Base-by-base conservation (phyloP, 1,284 basidiomycete genomes). In the Cutaneotrichosporon cyanovorans region DNA sequence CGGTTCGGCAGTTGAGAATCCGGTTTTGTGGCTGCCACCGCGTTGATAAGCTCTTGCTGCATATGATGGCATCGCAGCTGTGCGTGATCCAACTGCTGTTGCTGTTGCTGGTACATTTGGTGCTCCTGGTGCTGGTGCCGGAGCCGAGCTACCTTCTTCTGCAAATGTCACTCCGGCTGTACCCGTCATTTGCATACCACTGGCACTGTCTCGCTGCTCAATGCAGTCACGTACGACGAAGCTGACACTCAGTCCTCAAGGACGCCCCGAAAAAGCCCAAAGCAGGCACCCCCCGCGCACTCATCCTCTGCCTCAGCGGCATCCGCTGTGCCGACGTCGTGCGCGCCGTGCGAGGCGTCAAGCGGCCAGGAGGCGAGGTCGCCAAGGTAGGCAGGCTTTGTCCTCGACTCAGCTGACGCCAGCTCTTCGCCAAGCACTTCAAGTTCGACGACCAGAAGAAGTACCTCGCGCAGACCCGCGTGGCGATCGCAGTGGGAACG, bases 371-470 rank as follows among this genome's bases (percentile, higher is more conserved):
- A 14, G 72, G 69, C 16, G 69, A 73, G 51, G 64, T 73, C 1
- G 70, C 67, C 15, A 73, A 73, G 58, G 68, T 69, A 33, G 50
- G 66, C 53, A 16, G 16, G 15, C 31, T 5, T 12, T 12, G 15
- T 33, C 12, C 25, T 28, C 34, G 11, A 5, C 20, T 21, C 16
- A 10, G 20, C 32, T 41, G 4, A 33, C 36, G 20, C 19, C 35
- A 69, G 71, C 62, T 73, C 16, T 73, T 73, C 40, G 72, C 72
- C 3, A 73, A 73, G 41, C 72, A 73, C 50, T 69, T 73, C 56
- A 73, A 73, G 42, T 43, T 68, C 21, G 59, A 63, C 6, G 72
- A 73, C 23, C 72, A 73, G 53, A 59, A 67, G 40, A 68, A 69
- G 41, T 69, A 70, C 49, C 62, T 73, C 35, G 53, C 58, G 11